A percentile compares a stretch with the other conserved stretches of the same genome.
Evolutionary conservation across 2,329 filamentous ascomycete genomes (phyloP).

Genomic region (Verticillium albo-atrum): DNA sequence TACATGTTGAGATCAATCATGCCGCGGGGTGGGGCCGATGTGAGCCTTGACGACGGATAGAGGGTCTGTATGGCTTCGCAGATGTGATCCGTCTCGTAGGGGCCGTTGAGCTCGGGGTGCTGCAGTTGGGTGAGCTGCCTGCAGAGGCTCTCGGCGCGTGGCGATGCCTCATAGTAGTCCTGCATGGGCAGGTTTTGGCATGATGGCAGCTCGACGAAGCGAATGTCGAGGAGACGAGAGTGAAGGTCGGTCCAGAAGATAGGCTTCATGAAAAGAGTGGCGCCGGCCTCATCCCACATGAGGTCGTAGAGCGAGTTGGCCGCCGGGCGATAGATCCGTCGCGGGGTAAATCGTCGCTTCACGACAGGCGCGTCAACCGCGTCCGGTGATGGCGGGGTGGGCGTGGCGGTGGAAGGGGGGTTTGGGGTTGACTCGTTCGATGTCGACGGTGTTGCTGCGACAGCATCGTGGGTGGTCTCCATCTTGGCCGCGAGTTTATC

Average conservation of each 20-base stretch:
- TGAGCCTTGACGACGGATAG: conserved; percentile 16
- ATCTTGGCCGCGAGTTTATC: conserved; percentile 12
- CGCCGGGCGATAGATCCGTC: conserved; percentile 34
- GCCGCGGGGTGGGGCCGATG: neutral
- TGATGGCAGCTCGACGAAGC: conserved; percentile 37
- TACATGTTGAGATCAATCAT: conserved; percentile 38
- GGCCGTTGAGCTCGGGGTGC: neutral
- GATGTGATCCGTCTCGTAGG: neutral
- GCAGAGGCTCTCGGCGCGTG: neutral
- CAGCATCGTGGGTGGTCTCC: conserved; percentile 9
- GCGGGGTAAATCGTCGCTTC: conserved; percentile 19
- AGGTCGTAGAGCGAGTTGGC: conserved; percentile 48
- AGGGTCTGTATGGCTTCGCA: conserved; percentile 34
- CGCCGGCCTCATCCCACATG: conserved; percentile 42
- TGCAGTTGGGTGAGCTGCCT: neutral
- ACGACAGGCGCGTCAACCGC: neutral
- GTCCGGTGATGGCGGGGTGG: neutral
- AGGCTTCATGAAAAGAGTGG: conserved; percentile 45
- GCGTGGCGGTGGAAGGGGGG: conserved; percentile 5
- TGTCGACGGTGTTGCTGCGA: conserved; percentile 4
- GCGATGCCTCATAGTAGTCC: neutral
- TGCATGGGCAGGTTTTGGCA: conserved; percentile 25
- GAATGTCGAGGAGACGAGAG: conserved; percentile 38
- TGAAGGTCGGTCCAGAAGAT: conserved; percentile 54
- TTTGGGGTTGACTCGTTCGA: conserved; percentile 6